phyloP scores from a whole-genome alignment of 208 protist genomes.

The Leishmania amazonensis region DNA sequence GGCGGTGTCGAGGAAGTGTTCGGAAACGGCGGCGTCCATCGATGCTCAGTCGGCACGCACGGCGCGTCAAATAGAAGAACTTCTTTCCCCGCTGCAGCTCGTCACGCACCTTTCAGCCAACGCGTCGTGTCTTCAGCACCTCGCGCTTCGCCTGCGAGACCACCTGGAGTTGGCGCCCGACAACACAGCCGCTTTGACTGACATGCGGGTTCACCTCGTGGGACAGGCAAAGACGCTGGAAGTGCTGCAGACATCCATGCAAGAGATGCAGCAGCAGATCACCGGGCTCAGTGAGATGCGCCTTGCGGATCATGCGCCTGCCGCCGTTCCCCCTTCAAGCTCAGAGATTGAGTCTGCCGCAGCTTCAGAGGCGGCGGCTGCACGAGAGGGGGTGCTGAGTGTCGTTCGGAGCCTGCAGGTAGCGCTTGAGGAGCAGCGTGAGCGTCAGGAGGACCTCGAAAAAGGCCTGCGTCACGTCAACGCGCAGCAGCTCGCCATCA shows the following conservation, averaged over 20 bases:
- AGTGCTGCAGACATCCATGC: background rate
- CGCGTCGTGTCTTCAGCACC: slow-evolving; percentile 6
- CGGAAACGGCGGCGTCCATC: background rate
- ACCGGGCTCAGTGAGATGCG: background rate
- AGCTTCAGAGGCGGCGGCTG: background rate
- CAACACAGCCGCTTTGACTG: background rate
- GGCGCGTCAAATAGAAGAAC: background rate
- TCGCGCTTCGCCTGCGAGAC: slow-evolving; percentile 16
- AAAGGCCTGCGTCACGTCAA: slow-evolving; percentile 3
- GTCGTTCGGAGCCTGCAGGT: background rate
- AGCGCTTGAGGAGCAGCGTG: slow-evolving; percentile 4
- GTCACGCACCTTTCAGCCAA: slow-evolving; percentile 3
- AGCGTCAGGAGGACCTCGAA: background rate
- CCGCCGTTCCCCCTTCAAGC: background rate
- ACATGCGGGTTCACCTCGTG: slow-evolving; percentile 5
- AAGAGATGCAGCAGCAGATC: slow-evolving; percentile 6
- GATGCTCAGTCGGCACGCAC: background rate
- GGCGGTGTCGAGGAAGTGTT: background rate
- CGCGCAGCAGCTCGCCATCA: slow-evolving; percentile 1
- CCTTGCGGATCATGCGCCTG: background rate
- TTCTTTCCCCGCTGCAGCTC: slow-evolving; percentile 5
- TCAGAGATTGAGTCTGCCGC: background rate
- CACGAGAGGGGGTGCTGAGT: background rate
- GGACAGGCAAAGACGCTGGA: slow-evolving; percentile 2
- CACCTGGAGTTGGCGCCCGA: background rate